These are phyloP conservation scores for Fusarium sp. DNA, from an alignment of 2,329 filamentous ascomycete genomes.

Conservation along the genomic window DNA sequence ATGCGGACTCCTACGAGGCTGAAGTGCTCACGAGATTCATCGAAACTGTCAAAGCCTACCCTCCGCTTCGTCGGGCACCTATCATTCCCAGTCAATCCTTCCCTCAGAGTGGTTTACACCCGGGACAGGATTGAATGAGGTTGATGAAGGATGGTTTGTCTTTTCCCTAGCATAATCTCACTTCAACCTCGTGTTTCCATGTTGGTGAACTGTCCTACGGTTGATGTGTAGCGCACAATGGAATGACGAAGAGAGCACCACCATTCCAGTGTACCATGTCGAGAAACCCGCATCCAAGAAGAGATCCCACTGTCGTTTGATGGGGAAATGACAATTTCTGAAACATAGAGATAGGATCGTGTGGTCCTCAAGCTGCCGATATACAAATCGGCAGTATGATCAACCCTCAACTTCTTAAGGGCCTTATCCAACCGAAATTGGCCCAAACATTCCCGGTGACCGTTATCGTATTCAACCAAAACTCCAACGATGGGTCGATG, in stretches of 20 bases:
- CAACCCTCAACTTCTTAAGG: slow-evolving; percentile 1
- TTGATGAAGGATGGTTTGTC: too few species aligned
- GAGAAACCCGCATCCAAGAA: slow-evolving; percentile 16
- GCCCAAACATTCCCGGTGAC: slow-evolving; percentile 21
- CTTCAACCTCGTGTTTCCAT: not conserved
- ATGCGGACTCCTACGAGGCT: too few species aligned
- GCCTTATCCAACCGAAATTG: slow-evolving; percentile 22
- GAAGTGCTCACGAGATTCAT: too few species aligned
- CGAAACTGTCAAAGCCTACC: too few species aligned
- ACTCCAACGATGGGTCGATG: slow-evolving; percentile 14
- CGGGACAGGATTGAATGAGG: too few species aligned
- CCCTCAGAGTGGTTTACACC: too few species aligned
- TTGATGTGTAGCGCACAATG: slow-evolving; percentile 23
- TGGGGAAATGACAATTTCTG: slow-evolving; percentile 8
- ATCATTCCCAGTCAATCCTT: too few species aligned
- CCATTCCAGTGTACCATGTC: slow-evolving; percentile 15
- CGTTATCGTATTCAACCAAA: slow-evolving; percentile 14
- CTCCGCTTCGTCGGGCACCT: too few species aligned
- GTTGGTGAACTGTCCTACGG: slow-evolving; percentile 5
- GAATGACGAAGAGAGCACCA: slow-evolving; percentile 27
- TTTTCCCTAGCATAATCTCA: not conserved
- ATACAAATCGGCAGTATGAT: not conserved
- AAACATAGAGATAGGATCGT: slow-evolving; percentile 19
- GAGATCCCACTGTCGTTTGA: not conserved
- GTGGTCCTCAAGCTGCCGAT: slow-evolving; percentile 22